Evolutionary conservation across 139 green algal species (phyloP).

Genomic region (Coccomyxa sp.): DNA sequence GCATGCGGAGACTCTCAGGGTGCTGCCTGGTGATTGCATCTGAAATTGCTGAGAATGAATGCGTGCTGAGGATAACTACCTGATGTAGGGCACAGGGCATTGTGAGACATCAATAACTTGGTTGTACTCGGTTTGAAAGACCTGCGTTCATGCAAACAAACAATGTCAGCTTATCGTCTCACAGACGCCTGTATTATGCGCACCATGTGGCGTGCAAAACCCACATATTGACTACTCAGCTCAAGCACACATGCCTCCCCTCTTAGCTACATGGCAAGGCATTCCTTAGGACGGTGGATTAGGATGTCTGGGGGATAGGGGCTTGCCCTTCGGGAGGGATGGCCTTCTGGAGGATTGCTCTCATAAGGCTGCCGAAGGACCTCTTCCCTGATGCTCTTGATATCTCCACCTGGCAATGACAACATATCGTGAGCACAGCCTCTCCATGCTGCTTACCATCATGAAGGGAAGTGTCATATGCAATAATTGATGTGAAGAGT

Average conservation of each 20-base stretch:
- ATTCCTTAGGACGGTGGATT: not conserved
- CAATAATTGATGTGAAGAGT: not conserved
- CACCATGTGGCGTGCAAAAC: not conserved
- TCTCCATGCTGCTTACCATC: not conserved
- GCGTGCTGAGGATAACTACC: no score
- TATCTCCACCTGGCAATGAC: conserved; percentile 6
- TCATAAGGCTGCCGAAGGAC: not conserved
- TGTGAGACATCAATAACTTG: conserved; percentile 36
- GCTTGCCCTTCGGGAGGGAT: conserved; percentile 32
- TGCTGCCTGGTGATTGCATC: no score
- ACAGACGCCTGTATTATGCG: not conserved
- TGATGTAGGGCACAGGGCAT: conserved; percentile 64
- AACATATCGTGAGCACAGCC: not conserved
- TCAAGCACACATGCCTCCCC: conserved; percentile 14
- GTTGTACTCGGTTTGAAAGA: conserved; percentile 49
- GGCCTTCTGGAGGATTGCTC: conserved; percentile 7
- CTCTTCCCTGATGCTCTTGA: conserved; percentile 7
- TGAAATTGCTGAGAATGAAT: no score
- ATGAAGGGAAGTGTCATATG: not conserved
- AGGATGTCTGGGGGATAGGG: not conserved
- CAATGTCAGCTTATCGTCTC: not conserved
- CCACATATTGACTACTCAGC: not conserved
- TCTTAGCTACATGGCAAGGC: not conserved
- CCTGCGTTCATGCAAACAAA: not conserved
- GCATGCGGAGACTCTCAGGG: no score